Conservation (phyloP, 1,284 basidiomycete genomes). For the Ceratorhiza oryzae-sativae region DNA sequence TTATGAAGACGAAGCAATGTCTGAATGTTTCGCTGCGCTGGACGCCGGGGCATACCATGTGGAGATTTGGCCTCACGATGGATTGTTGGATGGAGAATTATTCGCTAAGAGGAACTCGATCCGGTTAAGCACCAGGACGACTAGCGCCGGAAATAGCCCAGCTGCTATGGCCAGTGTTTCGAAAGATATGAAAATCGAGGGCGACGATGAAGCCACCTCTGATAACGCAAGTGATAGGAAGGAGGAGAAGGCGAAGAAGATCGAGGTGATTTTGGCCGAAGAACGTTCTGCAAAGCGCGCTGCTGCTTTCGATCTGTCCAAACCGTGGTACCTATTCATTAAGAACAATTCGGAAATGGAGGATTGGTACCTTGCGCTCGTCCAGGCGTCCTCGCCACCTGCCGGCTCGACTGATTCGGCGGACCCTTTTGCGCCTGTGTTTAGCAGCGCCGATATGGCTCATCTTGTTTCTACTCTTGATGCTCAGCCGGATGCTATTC, state of each 20-base stretch:
- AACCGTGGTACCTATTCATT: conserved; percentile 90
- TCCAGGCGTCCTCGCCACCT: conserved; percentile 62
- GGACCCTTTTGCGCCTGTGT: conserved; percentile 60
- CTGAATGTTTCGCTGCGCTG: conserved; percentile 85
- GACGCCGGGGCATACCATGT: conserved; percentile 77
- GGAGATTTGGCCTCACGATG: conserved; percentile 70
- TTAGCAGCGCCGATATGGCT: conserved; percentile 81
- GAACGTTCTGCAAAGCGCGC: conserved; percentile 54
- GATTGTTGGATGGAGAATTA: conserved; percentile 80
- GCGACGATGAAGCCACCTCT: conserved; percentile 52
- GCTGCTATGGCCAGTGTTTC: conserved; percentile 60
- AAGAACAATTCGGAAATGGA: conserved; percentile 87
- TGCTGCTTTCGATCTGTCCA: conserved; percentile 59
- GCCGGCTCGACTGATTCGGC: conserved; percentile 60
- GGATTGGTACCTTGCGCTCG: conserved; percentile 92
- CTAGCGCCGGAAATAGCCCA: conserved; percentile 42
- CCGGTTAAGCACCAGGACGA: conserved; percentile 66
- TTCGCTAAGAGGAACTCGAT: conserved; percentile 89
- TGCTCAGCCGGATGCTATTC: conserved; percentile 91
- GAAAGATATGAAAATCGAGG: conserved; percentile 60
- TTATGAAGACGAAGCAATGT: conserved; percentile 88
- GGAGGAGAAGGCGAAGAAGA: conserved; percentile 56
- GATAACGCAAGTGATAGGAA: conserved; percentile 51
- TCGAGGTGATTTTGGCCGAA: conserved; percentile 55
- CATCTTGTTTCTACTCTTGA: conserved; percentile 85